Base-by-base conservation (phyloP, 805 yeast species). In the Wickerhamiella brachini region DNA sequence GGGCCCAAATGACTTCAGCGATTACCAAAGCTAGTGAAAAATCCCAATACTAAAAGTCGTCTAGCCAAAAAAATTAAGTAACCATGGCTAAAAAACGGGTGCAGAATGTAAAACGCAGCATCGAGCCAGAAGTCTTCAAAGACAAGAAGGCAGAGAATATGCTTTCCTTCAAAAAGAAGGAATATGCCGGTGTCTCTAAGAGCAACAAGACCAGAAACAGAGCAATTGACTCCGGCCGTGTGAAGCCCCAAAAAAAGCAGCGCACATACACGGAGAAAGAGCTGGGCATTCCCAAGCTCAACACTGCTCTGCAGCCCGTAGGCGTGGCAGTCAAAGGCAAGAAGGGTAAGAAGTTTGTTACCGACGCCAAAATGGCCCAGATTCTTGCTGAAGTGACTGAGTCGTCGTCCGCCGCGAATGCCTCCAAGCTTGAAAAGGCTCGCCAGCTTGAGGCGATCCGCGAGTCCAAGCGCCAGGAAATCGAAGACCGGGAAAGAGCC, bases 371-470 rank as follows among this genome's bases (percentile, higher is more conserved):
- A 62, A 66, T 87, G 68, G 77, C 76, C 56, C 74, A 94, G 65
- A 72, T 90, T 53, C 79, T 89, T 49, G 82, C 80, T 56, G 78
- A 83, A 31, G 87, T 93, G 51, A 88, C 87, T 59, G 95, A 88
- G 62, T 78, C 81, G 54, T 74, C 80, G 56, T 97, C 90, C 55
- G 75, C 77, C 44, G 76, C 79, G 8, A 81, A 83, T 59, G 95
- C 89, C 62, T 83, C 95, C 58, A 93, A 88, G 67, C 71, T 93
- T 51, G 98, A 90, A 63, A 86, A 85, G 63, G 81, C 95, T 0
- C 79, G 85, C 62, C 81, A 95, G 66, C 72, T 93, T 47, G 97
- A 90, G 66, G 95, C 85, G 59, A 78, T 90, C 53, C 76, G 98
- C 62, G 95, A 87, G 44, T 71, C 87, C 57, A 86, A 84, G 70